Base-by-base conservation (phyloP, 768 basidiomycete genomes). In the Wakefieldia striispora region DNA sequence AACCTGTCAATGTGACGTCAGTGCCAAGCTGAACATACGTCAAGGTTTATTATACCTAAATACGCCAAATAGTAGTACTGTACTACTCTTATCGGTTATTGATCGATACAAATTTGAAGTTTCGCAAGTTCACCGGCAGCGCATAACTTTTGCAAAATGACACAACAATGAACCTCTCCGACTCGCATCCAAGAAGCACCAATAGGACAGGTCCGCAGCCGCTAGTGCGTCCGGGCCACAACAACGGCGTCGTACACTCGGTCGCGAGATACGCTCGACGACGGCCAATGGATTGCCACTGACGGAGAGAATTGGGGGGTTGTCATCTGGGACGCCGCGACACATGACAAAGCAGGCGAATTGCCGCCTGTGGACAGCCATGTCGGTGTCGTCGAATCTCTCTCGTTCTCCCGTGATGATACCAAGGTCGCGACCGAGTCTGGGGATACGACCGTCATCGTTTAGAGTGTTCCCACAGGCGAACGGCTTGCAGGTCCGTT, bases 211-310 rank as follows among this genome's bases (percentile, higher is more conserved):
- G 5, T 17, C 16, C 16, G 2, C 27, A 40, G 9, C 34, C 41
- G 21, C 8, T 24, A 12, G 27, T 53, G 7, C 41, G 46, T n/a
- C 20, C 40, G 10, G 45, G 55, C 4, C 53, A 55, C 37, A 37
- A 55, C 37, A 37, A 17, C 4, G 16, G 34, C 33, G n/a, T 7
- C 17, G 54, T 51, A 35, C 26, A 43, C 29, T 44, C 45, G 34
- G 17, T 51, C 24, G 33, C 33, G 43, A 56, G 20, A 16, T 27
- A 10, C 36, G 40, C 5, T 11, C 36, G 35, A 20, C 14, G 52
- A 53, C 19, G 52, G 52, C 23, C 52, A 29, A n/a, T 50, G 44
- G 49, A 46, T 54, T 17, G 47, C 51, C 35, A 54, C 44, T 3
- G 16, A n/a, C 12, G 34, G 35, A 63, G 69, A 2, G 7, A 37